Percentiles rank a stretch among this genome's conserved stretches.
Evolutionary conservation across 2,329 filamentous ascomycete species (phyloP).

Genomic region (Colletotrichum viniferum): DNA sequence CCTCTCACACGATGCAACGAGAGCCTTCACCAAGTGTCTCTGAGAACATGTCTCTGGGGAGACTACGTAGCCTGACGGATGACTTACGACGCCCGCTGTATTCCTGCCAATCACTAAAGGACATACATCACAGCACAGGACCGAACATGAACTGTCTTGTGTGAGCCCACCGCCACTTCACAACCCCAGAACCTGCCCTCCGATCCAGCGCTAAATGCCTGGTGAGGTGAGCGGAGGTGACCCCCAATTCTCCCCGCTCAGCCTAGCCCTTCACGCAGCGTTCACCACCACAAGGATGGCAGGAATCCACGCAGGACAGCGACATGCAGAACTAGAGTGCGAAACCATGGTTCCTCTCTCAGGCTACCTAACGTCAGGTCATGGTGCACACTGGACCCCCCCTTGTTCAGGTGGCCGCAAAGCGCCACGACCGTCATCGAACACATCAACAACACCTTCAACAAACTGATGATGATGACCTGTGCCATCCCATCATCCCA

Average conservation of each 20-base stretch:
- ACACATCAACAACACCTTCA: not conserved
- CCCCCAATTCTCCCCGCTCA: not conserved
- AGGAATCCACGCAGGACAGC: not conserved
- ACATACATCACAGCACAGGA: not conserved
- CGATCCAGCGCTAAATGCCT: conserved; percentile 6
- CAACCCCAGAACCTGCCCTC: not conserved
- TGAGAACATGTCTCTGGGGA: not conserved
- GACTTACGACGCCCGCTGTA: not conserved
- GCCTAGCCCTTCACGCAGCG: not conserved
- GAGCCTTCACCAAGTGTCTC: not conserved
- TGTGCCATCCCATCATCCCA: conserved; percentile 1
- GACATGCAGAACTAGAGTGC: not conserved
- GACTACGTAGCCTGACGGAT: not conserved
- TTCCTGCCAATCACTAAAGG: not conserved
- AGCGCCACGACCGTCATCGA: not conserved
- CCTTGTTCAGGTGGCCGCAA: not conserved
- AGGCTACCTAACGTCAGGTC: not conserved
- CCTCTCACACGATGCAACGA: not conserved
- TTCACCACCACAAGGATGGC: not conserved
- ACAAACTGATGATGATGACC: not conserved
- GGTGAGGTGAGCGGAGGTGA: conserved; percentile 8
- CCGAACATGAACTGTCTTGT: not conserved
- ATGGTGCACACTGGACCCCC: not conserved
- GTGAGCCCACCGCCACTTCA: conserved; percentile 13
- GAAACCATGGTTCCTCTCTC: not conserved